These are phyloP conservation scores for Priceomyces haplophilus DNA, from an alignment of 805 yeast genomes.

Conservation along the genomic window DNA sequence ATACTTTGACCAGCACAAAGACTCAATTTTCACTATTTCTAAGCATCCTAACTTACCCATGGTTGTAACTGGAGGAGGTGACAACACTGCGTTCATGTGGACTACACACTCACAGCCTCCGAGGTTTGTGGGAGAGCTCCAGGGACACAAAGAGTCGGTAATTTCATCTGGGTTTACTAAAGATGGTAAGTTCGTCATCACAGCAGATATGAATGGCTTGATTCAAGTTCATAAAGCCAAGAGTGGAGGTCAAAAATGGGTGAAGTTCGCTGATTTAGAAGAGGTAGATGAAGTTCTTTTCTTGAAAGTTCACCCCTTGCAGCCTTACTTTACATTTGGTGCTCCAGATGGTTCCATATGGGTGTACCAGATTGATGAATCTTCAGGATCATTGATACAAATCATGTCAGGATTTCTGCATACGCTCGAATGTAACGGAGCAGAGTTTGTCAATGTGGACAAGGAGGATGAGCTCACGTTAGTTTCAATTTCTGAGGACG, in stretches of 20 bases:
- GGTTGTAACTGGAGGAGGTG: conserved; percentile 95
- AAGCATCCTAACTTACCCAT: conserved; percentile 81
- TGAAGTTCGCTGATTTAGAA: conserved; percentile 61
- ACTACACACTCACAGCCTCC: conserved; percentile 87
- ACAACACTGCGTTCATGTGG: conserved; percentile 86
- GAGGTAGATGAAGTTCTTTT: conserved; percentile 90
- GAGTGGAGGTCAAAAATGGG: conserved; percentile 85
- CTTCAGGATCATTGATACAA: conserved; percentile 50
- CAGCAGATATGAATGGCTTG: conserved; percentile 95
- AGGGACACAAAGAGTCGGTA: conserved; percentile 86
- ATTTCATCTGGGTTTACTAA: conserved; percentile 77
- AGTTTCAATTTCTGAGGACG: conserved; percentile 80
- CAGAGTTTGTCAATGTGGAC: conserved; percentile 65
- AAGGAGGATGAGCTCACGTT: conserved; percentile 60
- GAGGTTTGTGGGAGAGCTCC: conserved; percentile 67
- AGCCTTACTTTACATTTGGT: conserved; percentile 85
- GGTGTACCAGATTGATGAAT: conserved; percentile 74
- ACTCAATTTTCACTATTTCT: conserved; percentile 79
- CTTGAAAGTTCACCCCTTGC: conserved; percentile 76
- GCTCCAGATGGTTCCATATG: conserved; percentile 91
- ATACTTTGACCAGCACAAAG: conserved; percentile 86
- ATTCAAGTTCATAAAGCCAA: conserved; percentile 67
- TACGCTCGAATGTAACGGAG: conserved; percentile 75
- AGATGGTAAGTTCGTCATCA: conserved; percentile 76
- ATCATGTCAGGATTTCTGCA: conserved; percentile 80